Evolutionary conservation across 2,329 filamentous ascomycete genomes (phyloP), one percentile per base, ranked within the genome.

Genomic region (Huntiella bhutanensis): DNA sequence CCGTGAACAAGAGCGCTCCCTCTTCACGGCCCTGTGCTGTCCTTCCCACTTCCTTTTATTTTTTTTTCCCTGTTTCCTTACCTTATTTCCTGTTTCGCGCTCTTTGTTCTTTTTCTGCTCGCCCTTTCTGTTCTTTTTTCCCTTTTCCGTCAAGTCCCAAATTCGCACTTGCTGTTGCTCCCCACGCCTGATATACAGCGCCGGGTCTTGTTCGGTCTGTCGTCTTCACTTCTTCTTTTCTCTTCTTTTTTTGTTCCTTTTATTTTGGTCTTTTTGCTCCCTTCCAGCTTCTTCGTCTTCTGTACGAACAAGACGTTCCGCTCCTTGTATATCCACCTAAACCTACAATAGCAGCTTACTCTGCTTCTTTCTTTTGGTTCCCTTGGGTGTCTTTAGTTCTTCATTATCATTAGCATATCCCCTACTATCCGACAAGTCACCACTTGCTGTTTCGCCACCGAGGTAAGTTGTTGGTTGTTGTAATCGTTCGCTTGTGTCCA

Each of bases 71-170:
- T 32, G 8, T 5, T 41, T 10, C 33, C 17, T 41, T 41, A 11
- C 37, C 13, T 40, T 19, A 15, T 28, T 28, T 28, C 22, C 22
- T 28, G 22, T 28, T 28, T 28, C 33, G 41, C 33, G 41, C n/a
- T 33, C 38, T 43, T 48, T 33, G 13, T 43, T 48, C 40, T 48
- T 32, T 35, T 44, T 43, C 34, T 42, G 33, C 33, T 46, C 38
- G 33, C 38, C 41, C 13, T 43, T 46, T 35, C 15, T 32, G 19
- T 43, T 45, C 41, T 45, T 33, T 41, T 8, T 41, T 40, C 36
- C 19, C 28, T 19, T 37, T 42, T 43, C 34, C 17, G 42, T 49
- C 39, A 28, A 46, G 40, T 45, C 40, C 33, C 22, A 33, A 17
- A 13, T 41, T 39, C 46, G 37, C 33, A 46, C 19, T 37, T 45